phyloP scores from a whole-genome alignment of 2,329 filamentous ascomycete genomes.

The Colletotrichum costaricense region DNA sequence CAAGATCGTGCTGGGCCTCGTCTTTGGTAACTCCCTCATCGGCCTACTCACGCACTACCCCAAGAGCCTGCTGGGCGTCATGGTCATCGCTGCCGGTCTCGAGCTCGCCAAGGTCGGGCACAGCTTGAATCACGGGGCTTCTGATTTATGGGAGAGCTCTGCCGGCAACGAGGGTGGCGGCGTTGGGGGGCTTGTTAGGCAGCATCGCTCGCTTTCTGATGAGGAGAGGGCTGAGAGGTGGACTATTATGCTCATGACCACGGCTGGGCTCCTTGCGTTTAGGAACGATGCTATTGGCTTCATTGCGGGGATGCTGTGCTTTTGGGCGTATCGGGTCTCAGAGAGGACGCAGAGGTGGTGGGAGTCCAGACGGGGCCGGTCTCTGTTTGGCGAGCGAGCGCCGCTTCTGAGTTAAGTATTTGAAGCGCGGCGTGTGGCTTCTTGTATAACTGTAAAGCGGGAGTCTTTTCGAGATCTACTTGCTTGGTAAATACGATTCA shows the following conservation, averaged over 20 bases:
- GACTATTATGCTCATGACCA: conserved; percentile 91
- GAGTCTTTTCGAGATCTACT: too few species aligned
- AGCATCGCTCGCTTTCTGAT: conserved; percentile 67
- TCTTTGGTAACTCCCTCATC: conserved; percentile 80
- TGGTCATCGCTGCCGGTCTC: conserved; percentile 90
- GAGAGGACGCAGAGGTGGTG: conserved; percentile 56
- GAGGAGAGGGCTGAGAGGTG: conserved; percentile 80
- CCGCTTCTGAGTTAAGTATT: conserved; percentile 42
- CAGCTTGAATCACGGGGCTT: conserved; percentile 79
- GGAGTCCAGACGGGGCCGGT: conserved; percentile 39
- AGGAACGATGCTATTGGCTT: conserved; percentile 93
- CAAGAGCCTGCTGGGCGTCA: conserved; percentile 80
- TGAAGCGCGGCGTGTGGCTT: neutral
- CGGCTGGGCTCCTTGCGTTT: conserved; percentile 84
- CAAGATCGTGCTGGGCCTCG: conserved; percentile 81
- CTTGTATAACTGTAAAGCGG: neutral
- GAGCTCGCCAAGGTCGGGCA: conserved; percentile 89
- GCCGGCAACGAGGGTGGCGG: conserved; percentile 48
- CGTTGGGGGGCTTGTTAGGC: conserved; percentile 46
- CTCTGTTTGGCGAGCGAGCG: conserved; percentile 42
- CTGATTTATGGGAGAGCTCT: conserved; percentile 69
- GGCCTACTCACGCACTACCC: conserved; percentile 79
- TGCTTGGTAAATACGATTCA: too few species aligned
- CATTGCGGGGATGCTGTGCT: conserved; percentile 81
- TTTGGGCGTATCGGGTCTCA: conserved; percentile 71